Evolutionary conservation across 2,329 filamentous ascomycete species (phyloP).

Genomic region (Xylaria sp.): DNA sequence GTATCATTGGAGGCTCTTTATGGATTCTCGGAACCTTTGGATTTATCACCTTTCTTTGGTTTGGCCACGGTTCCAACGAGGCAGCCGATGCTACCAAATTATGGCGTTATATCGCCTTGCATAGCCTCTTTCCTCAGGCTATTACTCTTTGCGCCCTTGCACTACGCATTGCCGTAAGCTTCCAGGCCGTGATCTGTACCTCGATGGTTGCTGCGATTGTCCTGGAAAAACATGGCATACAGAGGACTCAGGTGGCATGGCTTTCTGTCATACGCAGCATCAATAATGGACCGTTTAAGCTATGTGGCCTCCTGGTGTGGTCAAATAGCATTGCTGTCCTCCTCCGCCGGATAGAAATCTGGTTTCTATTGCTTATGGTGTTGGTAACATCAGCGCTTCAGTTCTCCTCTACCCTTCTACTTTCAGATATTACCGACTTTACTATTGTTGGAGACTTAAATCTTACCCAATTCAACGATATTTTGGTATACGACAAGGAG

Average conservation of each 20-base stretch:
- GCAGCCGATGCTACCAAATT: slow-evolving; percentile 22
- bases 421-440: slow-evolving; percentile 27
- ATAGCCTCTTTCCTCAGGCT: slow-evolving; percentile 19
- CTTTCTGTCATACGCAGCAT: slow-evolving; percentile 31
- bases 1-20: too few species aligned
- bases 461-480: neutral
- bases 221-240: slow-evolving; percentile 25
- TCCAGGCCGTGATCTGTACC: slow-evolving; percentile 25
- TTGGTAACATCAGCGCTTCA: slow-evolving; percentile 23
- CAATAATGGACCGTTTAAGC: slow-evolving; percentile 23
- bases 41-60: too few species aligned
- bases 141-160: slow-evolving; percentile 27
- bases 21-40: too few species aligned
- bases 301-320: neutral
- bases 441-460: slow-evolving; percentile 19
- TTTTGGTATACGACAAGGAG: neutral
- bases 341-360: neutral
- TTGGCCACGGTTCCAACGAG: slow-evolving; percentile 29
- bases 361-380: slow-evolving; percentile 12
- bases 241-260: slow-evolving; percentile 16
- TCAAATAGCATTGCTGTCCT: neutral
- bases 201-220: slow-evolving; percentile 33
- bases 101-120: slow-evolving; percentile 32
- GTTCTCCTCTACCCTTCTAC: slow-evolving; percentile 34
- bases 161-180: slow-evolving; percentile 6